Evolutionary conservation across 495 filamentous ascomycete genomes (phyloP), one percentile per base, ranked within the genome.

Genomic region (Tuber microsphaerosporum): DNA sequence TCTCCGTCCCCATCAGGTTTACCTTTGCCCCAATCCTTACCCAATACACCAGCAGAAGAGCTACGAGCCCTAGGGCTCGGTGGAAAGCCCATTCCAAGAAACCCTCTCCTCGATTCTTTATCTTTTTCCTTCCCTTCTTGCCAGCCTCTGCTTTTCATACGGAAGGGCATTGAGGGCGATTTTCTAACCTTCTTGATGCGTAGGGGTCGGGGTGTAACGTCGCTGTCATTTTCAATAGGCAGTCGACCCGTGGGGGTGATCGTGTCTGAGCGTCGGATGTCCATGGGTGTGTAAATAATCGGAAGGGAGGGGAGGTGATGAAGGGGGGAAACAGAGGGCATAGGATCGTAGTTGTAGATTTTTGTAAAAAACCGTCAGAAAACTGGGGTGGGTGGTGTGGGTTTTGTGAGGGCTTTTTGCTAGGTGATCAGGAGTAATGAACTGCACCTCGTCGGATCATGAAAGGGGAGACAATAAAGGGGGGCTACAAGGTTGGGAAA

Each of bases 141-240:
- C 4, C 56, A 0, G 26, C 56, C 56, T 65, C 5, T 31, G 26
- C 4, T 2, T 34, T 65, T 65, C 56, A 34, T 65, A n/a, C 73
- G 70, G 7, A 75, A 70, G 19, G 73, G 77, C 73, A 79, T 69
- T n/a, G 77, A 79, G 22, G 77, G 77, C 3, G 77, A 79, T 43
- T 79, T 79, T 31, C 73, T 71, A n/a, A 79, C 37, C 45, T 79
- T 79, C 19, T 73, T 79, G 7, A 79, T 79, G 20, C 70, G 72
- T n/a, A 79, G 39, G 2, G 77, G 77, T 0, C 76, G 76, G 19
- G 77, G 77, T 0, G 70, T 61, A 6, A 71, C 31, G n/a, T 79
- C 70, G 22, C 20, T 71, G 16, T 75, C 73, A 51, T 79, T 71
- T 3, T 10, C 31, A 6, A 75, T 56, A 12, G 17, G 26, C 46